Evolutionary conservation across 345 rosid genomes (phyloP).

Genomic region (Syzygium grande): DNA sequence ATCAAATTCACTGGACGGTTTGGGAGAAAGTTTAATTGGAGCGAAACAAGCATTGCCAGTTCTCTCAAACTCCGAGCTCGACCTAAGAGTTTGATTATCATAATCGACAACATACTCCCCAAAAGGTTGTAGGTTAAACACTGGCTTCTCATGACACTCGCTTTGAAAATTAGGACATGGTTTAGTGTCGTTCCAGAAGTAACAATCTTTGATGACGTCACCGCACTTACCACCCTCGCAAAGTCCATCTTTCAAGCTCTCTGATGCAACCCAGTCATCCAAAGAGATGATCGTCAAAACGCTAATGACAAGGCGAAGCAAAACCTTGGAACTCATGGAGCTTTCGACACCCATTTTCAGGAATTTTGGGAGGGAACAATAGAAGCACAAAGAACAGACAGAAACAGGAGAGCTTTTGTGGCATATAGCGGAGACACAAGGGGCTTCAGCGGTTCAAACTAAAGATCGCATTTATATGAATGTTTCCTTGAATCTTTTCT

Average conservation of each 20-base stretch:
- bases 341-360: neutral
- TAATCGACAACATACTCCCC: neutral
- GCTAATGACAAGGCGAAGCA: neutral
- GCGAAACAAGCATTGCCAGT: neutral
- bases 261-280: neutral
- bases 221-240: neutral
- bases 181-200: neutral
- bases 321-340: neutral
- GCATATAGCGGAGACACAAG: rapidly evolving
- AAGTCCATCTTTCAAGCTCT: rapidly evolving
- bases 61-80: neutral
- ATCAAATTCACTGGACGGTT: too few species aligned
- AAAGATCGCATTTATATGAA: neutral
- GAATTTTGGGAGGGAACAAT: neutral
- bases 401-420: neutral
- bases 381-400: neutral
- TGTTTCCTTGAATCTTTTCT: rapidly evolving
- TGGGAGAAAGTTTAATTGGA: rapidly evolving
- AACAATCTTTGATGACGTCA: neutral
- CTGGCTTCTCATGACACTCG: rapidly evolving
- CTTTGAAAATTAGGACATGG: neutral
- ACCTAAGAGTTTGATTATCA: neutral
- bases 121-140: neutral
- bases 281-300: neutral
- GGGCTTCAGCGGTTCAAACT: neutral